Percentiles rank a stretch among this genome's conserved stretches.
These are phyloP conservation scores for Cladosporium cucumerinum DNA, from an alignment of 2,329 filamentous ascomycete species.

Conservation along the genomic window DNA sequence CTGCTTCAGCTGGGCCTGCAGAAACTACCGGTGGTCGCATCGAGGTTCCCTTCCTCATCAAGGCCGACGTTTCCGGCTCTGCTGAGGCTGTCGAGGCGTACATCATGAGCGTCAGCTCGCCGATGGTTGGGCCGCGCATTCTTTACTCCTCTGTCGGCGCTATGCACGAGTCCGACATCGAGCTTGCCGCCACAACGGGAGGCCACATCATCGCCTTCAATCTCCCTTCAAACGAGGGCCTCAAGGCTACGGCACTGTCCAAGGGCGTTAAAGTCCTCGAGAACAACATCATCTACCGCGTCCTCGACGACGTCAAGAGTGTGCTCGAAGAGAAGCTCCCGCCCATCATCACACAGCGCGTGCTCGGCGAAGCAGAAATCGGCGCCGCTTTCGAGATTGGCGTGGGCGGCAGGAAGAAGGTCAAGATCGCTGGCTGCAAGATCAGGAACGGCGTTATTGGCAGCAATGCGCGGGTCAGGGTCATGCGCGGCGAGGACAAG, in stretches of 20 bases:
- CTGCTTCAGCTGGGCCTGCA: conserved; percentile 12
- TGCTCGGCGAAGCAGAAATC: conserved; percentile 85
- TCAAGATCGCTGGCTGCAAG: conserved; percentile 81
- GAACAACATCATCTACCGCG: conserved; percentile 80
- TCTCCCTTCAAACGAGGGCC: conserved; percentile 59
- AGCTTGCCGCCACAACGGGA: conserved; percentile 74
- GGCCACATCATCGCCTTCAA: conserved; percentile 88
- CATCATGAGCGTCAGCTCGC: conserved; percentile 74
- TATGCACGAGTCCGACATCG: conserved; percentile 81
- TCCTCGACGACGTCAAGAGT: conserved; percentile 68
- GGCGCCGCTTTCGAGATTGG: conserved; percentile 81
- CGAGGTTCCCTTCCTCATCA: conserved; percentile 77
- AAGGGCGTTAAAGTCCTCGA: conserved; percentile 75
- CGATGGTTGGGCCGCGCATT: conserved; percentile 74
- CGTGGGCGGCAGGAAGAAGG: conserved; percentile 64
- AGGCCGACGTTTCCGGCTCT: conserved; percentile 89
- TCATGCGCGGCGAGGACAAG: conserved; percentile 65
- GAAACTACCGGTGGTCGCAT: conserved; percentile 47
- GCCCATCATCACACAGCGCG: conserved; percentile 63
- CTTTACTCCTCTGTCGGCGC: conserved; percentile 74
- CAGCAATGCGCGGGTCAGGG: conserved; percentile 62
- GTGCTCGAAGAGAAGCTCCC: conserved; percentile 68
- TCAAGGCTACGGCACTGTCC: conserved; percentile 66
- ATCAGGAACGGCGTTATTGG: conserved; percentile 75
- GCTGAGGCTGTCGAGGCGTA: conserved; percentile 84